A percentile compares a stretch with the other conserved stretches of the same genome.
Evolutionary conservation across 495 filamentous ascomycete genomes (phyloP).

Genomic region (Aspergillus baeticus): DNA sequence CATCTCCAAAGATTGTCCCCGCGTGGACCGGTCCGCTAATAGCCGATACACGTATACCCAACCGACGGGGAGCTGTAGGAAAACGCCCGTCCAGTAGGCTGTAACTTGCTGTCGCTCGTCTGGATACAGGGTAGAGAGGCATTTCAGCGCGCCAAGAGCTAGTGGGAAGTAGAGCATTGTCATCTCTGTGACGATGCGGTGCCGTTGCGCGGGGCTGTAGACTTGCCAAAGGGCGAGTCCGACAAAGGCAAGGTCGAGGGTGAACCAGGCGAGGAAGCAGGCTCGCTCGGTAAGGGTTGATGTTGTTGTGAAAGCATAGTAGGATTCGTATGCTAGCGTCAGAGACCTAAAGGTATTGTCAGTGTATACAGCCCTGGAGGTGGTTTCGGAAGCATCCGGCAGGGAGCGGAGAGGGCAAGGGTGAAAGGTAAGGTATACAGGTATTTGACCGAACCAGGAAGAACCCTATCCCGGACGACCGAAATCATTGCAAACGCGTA

Average conservation of each 20-base stretch:
- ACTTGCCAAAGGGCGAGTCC: constrained; percentile 7
- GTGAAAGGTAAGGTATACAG: constrained; percentile 4
- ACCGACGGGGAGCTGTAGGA: constrained; percentile 19
- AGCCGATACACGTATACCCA: constrained; percentile 17
- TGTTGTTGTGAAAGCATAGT: constrained; percentile 20
- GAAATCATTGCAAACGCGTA: constrained; percentile 18
- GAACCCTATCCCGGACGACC: constrained; percentile 9
- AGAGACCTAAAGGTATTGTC: constrained; percentile 15
- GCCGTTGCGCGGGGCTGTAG: neutral
- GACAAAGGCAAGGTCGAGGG: constrained; percentile 14
- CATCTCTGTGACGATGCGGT: constrained; percentile 11
- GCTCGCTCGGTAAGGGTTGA: constrained; percentile 8
- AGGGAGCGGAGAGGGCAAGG: neutral
- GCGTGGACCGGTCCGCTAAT: constrained; percentile 3
- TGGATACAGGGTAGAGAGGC: constrained; percentile 2
- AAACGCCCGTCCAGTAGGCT: constrained; percentile 22
- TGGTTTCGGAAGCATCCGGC: too few species aligned
- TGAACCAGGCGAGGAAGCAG: constrained; percentile 19
- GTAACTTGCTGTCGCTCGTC: constrained; percentile 22
- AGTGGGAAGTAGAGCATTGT: neutral
- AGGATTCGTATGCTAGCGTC: constrained; percentile 21
- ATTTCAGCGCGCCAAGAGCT: constrained; percentile 8
- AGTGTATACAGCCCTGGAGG: too few species aligned
- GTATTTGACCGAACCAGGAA: constrained; percentile 1
- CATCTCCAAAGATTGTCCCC: constrained; percentile 20